Percentiles rank a stretch among this genome's conserved stretches.
Conservation (phyloP, 768 basidiomycete genomes). For the Tylopilus subfusipes region DNA sequence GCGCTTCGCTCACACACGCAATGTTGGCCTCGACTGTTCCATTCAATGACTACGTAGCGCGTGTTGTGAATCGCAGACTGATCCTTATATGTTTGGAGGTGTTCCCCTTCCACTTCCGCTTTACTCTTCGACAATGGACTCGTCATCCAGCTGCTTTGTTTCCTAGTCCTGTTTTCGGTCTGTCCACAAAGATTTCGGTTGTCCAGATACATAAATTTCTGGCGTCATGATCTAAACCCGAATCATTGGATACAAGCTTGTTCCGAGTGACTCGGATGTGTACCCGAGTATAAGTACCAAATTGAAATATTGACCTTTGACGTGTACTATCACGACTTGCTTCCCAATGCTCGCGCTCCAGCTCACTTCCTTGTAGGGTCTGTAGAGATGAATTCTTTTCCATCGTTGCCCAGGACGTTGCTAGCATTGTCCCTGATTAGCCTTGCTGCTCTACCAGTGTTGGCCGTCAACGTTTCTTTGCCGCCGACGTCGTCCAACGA, state of each 20-base stretch:
- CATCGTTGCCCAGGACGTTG: constrained; percentile 15
- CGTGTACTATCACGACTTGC: constrained; percentile 7
- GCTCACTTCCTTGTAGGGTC: background rate
- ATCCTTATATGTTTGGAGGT: too few relatives aligned
- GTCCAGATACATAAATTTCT: too few relatives aligned
- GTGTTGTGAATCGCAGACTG: background rate
- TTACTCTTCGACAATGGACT: background rate
- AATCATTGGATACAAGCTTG: background rate
- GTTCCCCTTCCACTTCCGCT: background rate
- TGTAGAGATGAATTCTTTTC: constrained; percentile 5
- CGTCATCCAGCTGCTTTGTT: too few relatives aligned
- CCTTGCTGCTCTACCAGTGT: constrained; percentile 32
- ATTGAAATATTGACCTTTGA: background rate
- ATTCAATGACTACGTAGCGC: too few relatives aligned
- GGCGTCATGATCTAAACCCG: too few relatives aligned
- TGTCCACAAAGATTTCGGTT: too few relatives aligned
- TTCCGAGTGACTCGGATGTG: background rate
- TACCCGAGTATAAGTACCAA: background rate
- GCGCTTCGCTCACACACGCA: background rate
- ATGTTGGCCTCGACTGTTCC: background rate
- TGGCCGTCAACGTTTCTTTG: constrained; percentile 26
- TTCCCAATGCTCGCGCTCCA: constrained; percentile 8
- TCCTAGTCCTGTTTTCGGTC: too few relatives aligned
- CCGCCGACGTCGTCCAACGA: constrained; percentile 47
- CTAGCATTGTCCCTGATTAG: constrained; percentile 34